These are phyloP conservation scores for Verruconis gallopava DNA, from an alignment of 2,329 filamentous ascomycete genomes.

Conservation along the genomic window DNA sequence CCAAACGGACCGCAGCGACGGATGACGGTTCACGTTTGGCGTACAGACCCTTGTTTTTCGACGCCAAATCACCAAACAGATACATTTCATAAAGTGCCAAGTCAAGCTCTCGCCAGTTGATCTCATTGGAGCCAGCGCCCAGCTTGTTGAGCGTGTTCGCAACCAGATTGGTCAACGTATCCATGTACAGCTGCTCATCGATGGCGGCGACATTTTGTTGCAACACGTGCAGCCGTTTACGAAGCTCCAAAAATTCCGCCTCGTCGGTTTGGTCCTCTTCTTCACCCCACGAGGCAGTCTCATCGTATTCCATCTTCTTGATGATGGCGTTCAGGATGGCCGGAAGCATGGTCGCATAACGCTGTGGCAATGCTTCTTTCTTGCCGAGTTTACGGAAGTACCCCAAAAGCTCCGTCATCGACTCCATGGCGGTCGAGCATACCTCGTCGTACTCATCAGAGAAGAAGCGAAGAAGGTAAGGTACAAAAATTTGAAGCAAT, in stretches of 20 bases:
- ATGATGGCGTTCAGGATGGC: slow-evolving; percentile 87
- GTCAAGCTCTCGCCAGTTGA: slow-evolving; percentile 93
- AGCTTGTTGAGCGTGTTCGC: slow-evolving; percentile 74
- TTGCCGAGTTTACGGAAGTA: slow-evolving; percentile 73
- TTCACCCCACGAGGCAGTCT: slow-evolving; percentile 83
- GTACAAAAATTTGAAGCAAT: slow-evolving; percentile 70
- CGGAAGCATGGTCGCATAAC: slow-evolving; percentile 71
- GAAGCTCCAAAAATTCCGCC: slow-evolving; percentile 89
- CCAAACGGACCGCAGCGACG: slow-evolving; percentile 65
- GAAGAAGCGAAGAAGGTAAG: slow-evolving; percentile 84
- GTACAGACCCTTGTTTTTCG: slow-evolving; percentile 76
- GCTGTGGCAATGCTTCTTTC: slow-evolving; percentile 49
- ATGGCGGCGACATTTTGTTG: slow-evolving; percentile 88
- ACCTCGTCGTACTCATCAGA: slow-evolving; percentile 97
- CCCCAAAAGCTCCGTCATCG: slow-evolving; percentile 80
- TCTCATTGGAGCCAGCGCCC: slow-evolving; percentile 37
- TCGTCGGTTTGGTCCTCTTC: slow-evolving; percentile 94
- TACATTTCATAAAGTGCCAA: slow-evolving; percentile 92
- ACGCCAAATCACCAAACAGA: slow-evolving; percentile 85
- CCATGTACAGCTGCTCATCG: slow-evolving; percentile 77
- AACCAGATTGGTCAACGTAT: slow-evolving; percentile 79
- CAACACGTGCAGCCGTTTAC: slow-evolving; percentile 76
- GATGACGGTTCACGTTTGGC: slow-evolving; percentile 71
- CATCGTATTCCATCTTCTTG: slow-evolving; percentile 93
- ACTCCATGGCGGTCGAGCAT: slow-evolving; percentile 88